These are phyloP conservation scores for Aegilops tauschii DNA, from an alignment of 176 grass and related monocot genomes.

Conservation along the genomic window DNA sequence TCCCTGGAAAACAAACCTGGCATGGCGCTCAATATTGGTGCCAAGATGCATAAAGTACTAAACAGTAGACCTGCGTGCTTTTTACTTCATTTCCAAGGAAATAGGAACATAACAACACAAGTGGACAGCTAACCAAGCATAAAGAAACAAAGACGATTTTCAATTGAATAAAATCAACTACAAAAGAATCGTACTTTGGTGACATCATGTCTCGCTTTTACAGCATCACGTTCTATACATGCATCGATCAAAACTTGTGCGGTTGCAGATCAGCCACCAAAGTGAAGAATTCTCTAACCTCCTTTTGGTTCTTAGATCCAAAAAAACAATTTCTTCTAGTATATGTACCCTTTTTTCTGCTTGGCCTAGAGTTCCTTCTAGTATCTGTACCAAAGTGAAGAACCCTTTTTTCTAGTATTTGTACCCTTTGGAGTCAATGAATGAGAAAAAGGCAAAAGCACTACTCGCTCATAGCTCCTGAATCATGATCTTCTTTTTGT, in stretches of 20 bases:
- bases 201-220: not conserved
- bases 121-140: not conserved
- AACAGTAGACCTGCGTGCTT: not conserved
- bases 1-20: not conserved
- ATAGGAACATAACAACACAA: not conserved
- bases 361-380: not conserved
- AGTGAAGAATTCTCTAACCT: not conserved
- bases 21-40: not conserved
- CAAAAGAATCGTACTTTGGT: not conserved
- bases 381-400: too few species aligned
- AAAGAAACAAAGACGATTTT: not conserved
- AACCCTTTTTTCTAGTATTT: too few species aligned
- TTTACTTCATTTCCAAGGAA: not conserved
- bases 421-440: too few species aligned
- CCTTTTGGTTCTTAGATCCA: not conserved
- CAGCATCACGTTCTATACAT: not conserved
- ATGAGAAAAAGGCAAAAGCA: too few species aligned
- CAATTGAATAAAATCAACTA: not conserved
- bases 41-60: not conserved
- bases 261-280: not conserved
- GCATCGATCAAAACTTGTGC: not conserved
- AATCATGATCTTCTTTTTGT: too few species aligned
- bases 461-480: too few species aligned
- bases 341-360: not conserved
- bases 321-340: not conserved